These are phyloP conservation scores for Trichophyton simii DNA, from an alignment of 2,329 filamentous ascomycete genomes.

Conservation along the genomic window DNA sequence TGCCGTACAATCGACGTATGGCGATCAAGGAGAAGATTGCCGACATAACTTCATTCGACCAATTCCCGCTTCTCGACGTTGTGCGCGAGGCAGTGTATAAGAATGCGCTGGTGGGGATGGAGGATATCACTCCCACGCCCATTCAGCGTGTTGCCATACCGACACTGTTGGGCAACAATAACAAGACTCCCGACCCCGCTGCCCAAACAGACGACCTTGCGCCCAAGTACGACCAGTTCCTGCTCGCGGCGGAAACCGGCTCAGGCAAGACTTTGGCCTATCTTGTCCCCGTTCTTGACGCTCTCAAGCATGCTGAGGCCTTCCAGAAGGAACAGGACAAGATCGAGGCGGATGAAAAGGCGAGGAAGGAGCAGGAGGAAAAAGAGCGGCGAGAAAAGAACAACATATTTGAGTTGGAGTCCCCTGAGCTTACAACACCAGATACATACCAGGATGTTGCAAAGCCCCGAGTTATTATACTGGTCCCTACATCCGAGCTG, in stretches of 20 bases:
- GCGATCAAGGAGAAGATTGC: conserved; percentile 49
- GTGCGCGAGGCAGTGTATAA: conserved; percentile 58
- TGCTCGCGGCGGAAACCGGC: conserved; percentile 89
- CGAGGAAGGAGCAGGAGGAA: conserved; percentile 39
- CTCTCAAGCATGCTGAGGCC: conserved; percentile 64
- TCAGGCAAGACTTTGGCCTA: conserved; percentile 96
- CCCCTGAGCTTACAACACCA: conserved; percentile 53
- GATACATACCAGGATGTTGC: conserved; percentile 58
- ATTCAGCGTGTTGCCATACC: conserved; percentile 85
- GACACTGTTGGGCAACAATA: conserved; percentile 45
- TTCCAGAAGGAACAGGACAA: conserved; percentile 50
- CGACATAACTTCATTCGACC: conserved; percentile 64
- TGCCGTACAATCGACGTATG: conserved; percentile 61
- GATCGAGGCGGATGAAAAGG: conserved; percentile 40
- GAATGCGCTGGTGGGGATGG: conserved; percentile 63
- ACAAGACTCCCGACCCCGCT: conserved; percentile 14
- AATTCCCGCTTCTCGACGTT: conserved; percentile 61
- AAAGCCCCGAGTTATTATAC: conserved; percentile 68
- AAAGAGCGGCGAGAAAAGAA: conserved; percentile 48
- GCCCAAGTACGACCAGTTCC: conserved; percentile 50
- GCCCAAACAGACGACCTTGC: conserved; percentile 22
- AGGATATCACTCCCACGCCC: conserved; percentile 69
- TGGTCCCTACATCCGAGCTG: conserved; percentile 85
- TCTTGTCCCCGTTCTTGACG: conserved; percentile 69
- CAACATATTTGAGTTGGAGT: conserved; percentile 50